phyloP scores from a whole-genome alignment of 306 rosid genomes.

The Trifolium dubium region DNA sequence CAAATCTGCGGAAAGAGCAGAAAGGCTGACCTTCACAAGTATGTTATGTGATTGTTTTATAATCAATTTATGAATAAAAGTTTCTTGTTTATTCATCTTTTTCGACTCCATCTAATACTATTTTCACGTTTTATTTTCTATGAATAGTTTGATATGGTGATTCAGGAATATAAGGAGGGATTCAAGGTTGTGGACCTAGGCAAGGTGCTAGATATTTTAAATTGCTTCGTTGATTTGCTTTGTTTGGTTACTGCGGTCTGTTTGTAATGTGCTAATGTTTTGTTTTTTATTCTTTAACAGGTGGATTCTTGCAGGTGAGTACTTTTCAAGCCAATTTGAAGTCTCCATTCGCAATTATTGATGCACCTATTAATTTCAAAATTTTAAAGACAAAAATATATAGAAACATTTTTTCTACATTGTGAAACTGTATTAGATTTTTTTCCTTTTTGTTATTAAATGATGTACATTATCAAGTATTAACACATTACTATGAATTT shows the following conservation, averaged over 20 bases:
- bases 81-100: too few species aligned
- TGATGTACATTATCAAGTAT: background rate
- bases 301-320: slow-evolving; percentile 84
- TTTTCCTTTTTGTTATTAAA: slow-evolving; percentile 22
- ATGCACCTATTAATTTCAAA: slow-evolving; percentile 29
- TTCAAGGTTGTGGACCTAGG: slow-evolving; percentile 67
- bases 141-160: too few species aligned
- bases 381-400: too few species aligned
- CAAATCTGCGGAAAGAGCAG: too few species aligned
- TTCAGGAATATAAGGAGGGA: too few species aligned
- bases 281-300: slow-evolving; percentile 55
- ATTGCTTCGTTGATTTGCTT: slow-evolving; percentile 33
- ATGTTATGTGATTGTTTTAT: too few species aligned
- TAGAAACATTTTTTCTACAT: too few species aligned
- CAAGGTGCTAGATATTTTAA: slow-evolving; percentile 65
- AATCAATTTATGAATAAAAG: too few species aligned
- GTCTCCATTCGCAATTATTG: slow-evolving; percentile 41
- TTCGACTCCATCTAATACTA: too few species aligned
- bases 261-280: slow-evolving; percentile 46
- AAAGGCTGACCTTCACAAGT: too few species aligned
- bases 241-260: slow-evolving; percentile 40
- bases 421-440: background rate
- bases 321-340: slow-evolving; percentile 46
- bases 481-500: slow-evolving; percentile 1
- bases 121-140: too few species aligned